These are phyloP conservation scores for Exidia glandulosa DNA, from an alignment of 768 basidiomycete species.

Conservation along the genomic window DNA sequence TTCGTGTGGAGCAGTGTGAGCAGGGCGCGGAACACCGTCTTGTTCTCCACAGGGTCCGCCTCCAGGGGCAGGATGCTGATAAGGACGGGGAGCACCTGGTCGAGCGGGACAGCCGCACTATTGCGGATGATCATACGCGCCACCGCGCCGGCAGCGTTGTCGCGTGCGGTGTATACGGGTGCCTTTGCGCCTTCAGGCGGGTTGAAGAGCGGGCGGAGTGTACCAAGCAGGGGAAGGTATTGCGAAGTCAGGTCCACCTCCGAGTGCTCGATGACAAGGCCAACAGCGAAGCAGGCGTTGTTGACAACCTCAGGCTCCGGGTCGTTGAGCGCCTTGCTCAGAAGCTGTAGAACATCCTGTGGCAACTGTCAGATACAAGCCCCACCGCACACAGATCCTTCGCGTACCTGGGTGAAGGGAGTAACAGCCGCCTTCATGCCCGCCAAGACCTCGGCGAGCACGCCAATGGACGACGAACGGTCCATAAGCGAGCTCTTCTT, in stretches of 20 bases:
- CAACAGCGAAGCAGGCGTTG: conserved; percentile 91
- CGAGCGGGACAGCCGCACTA: conserved; percentile 67
- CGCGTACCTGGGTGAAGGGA: conserved; percentile 50
- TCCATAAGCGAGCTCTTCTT: conserved; percentile 81
- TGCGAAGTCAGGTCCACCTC: conserved; percentile 71
- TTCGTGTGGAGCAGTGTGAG: conserved; percentile 80
- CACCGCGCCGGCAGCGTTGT: conserved; percentile 95
- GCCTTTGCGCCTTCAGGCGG: conserved; percentile 51
- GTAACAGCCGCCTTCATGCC: conserved; percentile 85
- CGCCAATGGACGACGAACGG: conserved; percentile 86
- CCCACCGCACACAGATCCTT: neutral
- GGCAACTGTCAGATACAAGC: neutral
- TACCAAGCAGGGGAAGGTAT: conserved; percentile 64
- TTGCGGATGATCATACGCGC: conserved; percentile 80
- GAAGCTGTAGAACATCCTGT: conserved; percentile 61
- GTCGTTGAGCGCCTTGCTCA: conserved; percentile 75
- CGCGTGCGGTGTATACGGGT: conserved; percentile 71
- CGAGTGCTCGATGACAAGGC: conserved; percentile 83
- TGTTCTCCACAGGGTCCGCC: conserved; percentile 84
- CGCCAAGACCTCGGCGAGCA: conserved; percentile 88
- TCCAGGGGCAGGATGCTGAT: conserved; percentile 73
- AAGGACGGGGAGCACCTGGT: conserved; percentile 82
- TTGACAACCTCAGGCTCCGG: conserved; percentile 87
- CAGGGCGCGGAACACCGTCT: conserved; percentile 77
- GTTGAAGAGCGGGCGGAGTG: conserved; percentile 73